Base-by-base conservation (phyloP, 2,329 filamentous ascomycete genomes). In the Dendryphion nanum region DNA sequence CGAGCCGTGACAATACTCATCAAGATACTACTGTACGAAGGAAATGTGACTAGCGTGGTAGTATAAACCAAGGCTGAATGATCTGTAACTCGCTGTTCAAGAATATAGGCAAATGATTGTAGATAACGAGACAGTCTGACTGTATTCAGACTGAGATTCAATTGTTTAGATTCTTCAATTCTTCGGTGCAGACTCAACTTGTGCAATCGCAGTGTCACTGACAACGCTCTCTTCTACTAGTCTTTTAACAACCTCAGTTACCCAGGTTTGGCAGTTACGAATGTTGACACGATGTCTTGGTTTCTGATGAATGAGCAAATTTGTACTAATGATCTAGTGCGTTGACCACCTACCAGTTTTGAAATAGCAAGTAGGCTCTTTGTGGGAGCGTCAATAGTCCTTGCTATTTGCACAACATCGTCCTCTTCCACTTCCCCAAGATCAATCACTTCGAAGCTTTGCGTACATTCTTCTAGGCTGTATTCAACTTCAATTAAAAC, bases 141-240 rank as follows among this genome's bases (percentile, higher is more conserved):
- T n/a, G n/a, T n/a, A n/a, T 26, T n/a, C 23, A 26, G 23, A 26
- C n/a, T 26, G 8, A 8, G 23, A 26, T 26, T 26, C 23, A 26
- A n/a, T 8, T 26, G 23, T 8, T 26, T 26, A 37, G 16, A 33
- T 31, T 31, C n/a, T 26, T 26, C 23, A 26, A 26, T 26, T 26
- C 23, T 26, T 26, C n/a, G 23, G 23, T n/a, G 23, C 23, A 26
- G 8, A 8, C 8, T 26, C 23, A 26, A 26, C 8, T 8, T 8
- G 8, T 26, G 8, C 8, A 26, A 26, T 8, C 8, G 23, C 23
- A 26, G 8, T n/a, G 8, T 26, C 23, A 8, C 23, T n/a, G 8
- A 26, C n/a, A 26, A n/a, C 23, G 8, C n/a, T 26, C 8, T 26
- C n/a, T n/a, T n/a, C 8, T n/a, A 26, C 23, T 8, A 26, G 23